Conservation (phyloP, 2,329 filamentous ascomycete genomes). For the Ambrosiella beaveri region DNA sequence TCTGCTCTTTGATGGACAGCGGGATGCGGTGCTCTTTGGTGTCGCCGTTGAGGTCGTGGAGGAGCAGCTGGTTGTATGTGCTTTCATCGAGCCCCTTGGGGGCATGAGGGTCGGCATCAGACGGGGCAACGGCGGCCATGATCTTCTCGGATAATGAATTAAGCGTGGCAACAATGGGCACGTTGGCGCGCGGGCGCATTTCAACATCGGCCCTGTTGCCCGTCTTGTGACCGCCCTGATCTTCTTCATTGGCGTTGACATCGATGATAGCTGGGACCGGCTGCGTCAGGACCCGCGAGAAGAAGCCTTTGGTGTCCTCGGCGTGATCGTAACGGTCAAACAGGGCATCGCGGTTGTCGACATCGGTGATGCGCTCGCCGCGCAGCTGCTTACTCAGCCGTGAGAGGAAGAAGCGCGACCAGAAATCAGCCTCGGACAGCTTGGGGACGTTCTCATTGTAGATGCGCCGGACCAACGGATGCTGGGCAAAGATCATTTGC, state of each 20-base stretch:
- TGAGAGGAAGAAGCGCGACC: slow-evolving; percentile 87
- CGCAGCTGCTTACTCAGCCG: slow-evolving; percentile 79
- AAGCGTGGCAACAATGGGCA: slow-evolving; percentile 74
- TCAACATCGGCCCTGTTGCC: slow-evolving; percentile 82
- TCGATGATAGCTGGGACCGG: slow-evolving; percentile 81
- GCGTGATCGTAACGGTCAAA: slow-evolving; percentile 74
- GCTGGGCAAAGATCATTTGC: slow-evolving; percentile 79
- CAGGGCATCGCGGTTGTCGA: slow-evolving; percentile 57
- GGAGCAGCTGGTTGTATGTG: slow-evolving; percentile 54
- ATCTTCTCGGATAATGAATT: slow-evolving; percentile 89
- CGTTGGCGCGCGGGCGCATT: slow-evolving; percentile 68
- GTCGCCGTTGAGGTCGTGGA: slow-evolving; percentile 65
- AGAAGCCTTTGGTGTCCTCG: slow-evolving; percentile 41
- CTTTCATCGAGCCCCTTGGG: slow-evolving; percentile 46
- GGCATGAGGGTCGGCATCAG: slow-evolving; percentile 50
- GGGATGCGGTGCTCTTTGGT: slow-evolving; percentile 60
- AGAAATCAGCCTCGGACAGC: slow-evolving; percentile 65
- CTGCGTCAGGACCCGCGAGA: slow-evolving; percentile 38
- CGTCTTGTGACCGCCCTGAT: slow-evolving; percentile 63
- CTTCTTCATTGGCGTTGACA: slow-evolving; percentile 84
- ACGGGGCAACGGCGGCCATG: slow-evolving; percentile 68
- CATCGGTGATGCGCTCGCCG: slow-evolving; percentile 68
- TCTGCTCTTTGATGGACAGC: slow-evolving; percentile 78
- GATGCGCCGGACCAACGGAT: slow-evolving; percentile 73
- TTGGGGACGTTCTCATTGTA: slow-evolving; percentile 89